Base-by-base conservation (phyloP, 805 yeast species). In the Pichia heedii region DNA sequence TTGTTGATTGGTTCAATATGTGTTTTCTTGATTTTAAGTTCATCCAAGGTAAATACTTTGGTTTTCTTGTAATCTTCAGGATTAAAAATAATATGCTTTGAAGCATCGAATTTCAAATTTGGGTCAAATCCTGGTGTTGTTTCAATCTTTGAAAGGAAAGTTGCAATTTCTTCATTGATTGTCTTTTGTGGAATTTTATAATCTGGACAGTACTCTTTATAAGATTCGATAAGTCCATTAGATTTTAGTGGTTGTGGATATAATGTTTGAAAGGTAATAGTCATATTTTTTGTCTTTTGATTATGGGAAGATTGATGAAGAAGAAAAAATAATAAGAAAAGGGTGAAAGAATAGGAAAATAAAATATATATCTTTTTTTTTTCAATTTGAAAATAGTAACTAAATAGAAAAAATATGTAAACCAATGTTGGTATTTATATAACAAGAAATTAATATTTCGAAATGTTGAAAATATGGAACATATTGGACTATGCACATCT, bases 11-110 rank as follows among this genome's bases (percentile, higher is more conserved):
- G 57, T 15, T 56, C 56, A 13, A 57, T 57, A 43, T 63, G 68
- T 2, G 68, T 63, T 51, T 63, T 62, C 16, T 54, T 48, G 43
- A 68, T 66, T 3, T 64, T 61, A 41, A 68, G 54, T 20, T 66
- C 71, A 32, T 51, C 52, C 49, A 68, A 54, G 3, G 71, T 66
- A 39, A 65, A 57, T 40, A 57, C 59, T 45, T 66, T 60, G 20
- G 70, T 67, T 24, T 54, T 57, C 10, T 61, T 58, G 42, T 53
- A 68, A 48, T 58, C 59, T 39, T 65, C 68, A 42, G 65, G 66
- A 26, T 62, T 64, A 53, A 62, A 65, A 6, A 63, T 52, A 21
- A 69, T 44, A 53, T 69, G 73, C 45, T 54, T 58, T 15, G 49
- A 45, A 1, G 71, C 66, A 48, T 69, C 71, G 40, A 70, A 70